These are phyloP conservation scores for Saccharomyces hybrid DNA, from an alignment of 1,139 yeast species.

Conservation along the genomic window DNA sequence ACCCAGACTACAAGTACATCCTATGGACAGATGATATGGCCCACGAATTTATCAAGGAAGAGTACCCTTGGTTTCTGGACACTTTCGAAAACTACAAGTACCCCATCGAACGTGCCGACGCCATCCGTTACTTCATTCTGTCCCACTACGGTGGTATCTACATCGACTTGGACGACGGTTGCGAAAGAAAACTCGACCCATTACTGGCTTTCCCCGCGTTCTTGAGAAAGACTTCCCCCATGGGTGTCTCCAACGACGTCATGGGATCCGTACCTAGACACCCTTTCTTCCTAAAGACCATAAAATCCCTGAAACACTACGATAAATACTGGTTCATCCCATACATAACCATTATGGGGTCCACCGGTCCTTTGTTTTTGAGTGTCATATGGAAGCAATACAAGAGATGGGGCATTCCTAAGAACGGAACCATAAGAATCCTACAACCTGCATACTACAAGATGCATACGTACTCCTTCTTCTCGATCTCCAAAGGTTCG, in stretches of 20 bases:
- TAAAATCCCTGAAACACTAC: slow-evolving; percentile 56
- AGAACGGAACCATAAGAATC: slow-evolving; percentile 54
- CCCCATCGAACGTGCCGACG: slow-evolving; percentile 87
- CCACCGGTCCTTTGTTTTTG: slow-evolving; percentile 85
- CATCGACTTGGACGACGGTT: slow-evolving; percentile 85
- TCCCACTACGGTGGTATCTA: slow-evolving; percentile 84
- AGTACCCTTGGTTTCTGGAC: slow-evolving; percentile 77
- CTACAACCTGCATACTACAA: slow-evolving; percentile 68
- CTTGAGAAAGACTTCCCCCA: slow-evolving; percentile 79
- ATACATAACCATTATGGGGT: slow-evolving; percentile 83
- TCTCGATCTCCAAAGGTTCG: slow-evolving; percentile 67
- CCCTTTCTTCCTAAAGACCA: slow-evolving; percentile 70
- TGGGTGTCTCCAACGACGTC: slow-evolving; percentile 88
- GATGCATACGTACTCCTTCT: slow-evolving; percentile 50
- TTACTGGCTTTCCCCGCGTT: slow-evolving; percentile 75
- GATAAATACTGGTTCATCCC: slow-evolving; percentile 74
- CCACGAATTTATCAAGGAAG: slow-evolving; percentile 63
- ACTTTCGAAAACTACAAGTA: slow-evolving; percentile 73
- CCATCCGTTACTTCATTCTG: slow-evolving; percentile 80
- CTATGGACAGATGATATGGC: slow-evolving; percentile 88
- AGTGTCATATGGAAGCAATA: slow-evolving; percentile 84
- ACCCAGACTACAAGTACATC: slow-evolving; percentile 81
- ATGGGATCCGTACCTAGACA: slow-evolving; percentile 86
- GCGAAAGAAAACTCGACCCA: slow-evolving; percentile 70
- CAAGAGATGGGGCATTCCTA: slow-evolving; percentile 66